These are phyloP conservation scores for Cardamine chenopodiifolia DNA, from an alignment of 345 rosid genomes.

Conservation along the genomic window DNA sequence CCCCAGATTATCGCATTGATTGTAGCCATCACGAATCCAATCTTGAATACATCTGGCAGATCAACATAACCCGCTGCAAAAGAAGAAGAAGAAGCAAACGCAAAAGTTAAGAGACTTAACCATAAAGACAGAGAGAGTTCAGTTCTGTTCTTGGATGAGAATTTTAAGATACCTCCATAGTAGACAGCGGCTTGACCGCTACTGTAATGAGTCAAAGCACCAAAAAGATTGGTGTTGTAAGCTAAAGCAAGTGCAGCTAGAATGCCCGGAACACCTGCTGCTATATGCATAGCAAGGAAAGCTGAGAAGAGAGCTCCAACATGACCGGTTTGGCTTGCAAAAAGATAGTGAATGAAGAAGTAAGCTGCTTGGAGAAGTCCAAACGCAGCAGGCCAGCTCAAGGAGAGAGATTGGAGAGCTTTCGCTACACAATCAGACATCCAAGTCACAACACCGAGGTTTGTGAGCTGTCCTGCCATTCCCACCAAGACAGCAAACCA, in stretches of 20 bases:
- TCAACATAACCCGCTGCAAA: constrained; percentile 86
- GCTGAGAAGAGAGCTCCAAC: constrained; percentile 97
- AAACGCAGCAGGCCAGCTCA: constrained; percentile 93
- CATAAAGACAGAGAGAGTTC: background rate
- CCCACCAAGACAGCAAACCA: constrained; percentile 97
- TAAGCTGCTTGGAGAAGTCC: constrained; percentile 89
- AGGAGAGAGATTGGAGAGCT: constrained; percentile 65
- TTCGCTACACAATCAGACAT: constrained; percentile 80
- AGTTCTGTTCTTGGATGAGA: background rate
- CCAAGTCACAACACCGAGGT: constrained; percentile 85
- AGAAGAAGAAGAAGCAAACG: background rate
- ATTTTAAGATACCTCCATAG: constrained; percentile 68
- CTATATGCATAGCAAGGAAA: constrained; percentile 93
- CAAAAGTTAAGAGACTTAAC: background rate
- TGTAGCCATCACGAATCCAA: constrained; percentile 80
- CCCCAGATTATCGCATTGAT: constrained; percentile 81
- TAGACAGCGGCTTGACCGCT: constrained; percentile 99
- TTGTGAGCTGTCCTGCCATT: constrained; percentile 93
- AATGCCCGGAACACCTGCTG: constrained; percentile 82
- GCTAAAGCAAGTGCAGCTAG: constrained; percentile 88
- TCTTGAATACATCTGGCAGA: constrained; percentile 81
- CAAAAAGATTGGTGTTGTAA: constrained; percentile 88
- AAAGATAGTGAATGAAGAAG: constrained; percentile 89
- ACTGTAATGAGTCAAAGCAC: constrained; percentile 95
- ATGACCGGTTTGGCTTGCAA: constrained; percentile 97